These are phyloP conservation scores for Lactarius hatsudake DNA, from an alignment of 768 basidiomycete genomes.

Conservation along the genomic window DNA sequence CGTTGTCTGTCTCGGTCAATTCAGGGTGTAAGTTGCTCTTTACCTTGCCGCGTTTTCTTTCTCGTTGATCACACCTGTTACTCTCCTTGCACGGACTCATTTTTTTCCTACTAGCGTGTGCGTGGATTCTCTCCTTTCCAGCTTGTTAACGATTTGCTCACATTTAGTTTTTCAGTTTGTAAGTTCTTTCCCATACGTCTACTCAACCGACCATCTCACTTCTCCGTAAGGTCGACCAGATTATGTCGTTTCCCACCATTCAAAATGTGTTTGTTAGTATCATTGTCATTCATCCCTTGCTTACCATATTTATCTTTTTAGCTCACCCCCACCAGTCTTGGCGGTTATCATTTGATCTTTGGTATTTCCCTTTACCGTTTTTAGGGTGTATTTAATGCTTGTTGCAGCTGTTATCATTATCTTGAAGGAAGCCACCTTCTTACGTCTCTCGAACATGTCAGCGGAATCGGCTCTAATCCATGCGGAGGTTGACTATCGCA, in stretches of 20 bases:
- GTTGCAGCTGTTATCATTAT: neutral
- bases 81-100: neutral
- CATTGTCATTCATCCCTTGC: neutral
- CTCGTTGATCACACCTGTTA: too few species aligned
- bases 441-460: neutral
- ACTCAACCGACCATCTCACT: neutral
- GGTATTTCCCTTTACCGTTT: neutral
- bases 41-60: too few species aligned
- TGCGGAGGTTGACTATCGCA: neutral
- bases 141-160: neutral
- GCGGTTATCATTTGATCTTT: neutral
- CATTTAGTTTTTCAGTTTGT: neutral
- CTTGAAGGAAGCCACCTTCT: neutral
- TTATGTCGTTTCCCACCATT: too few species aligned
- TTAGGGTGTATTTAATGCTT: neutral
- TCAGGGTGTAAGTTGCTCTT: too few species aligned
- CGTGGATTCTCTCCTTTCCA: neutral
- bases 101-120: neutral
- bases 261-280: neutral
- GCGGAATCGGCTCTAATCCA: neutral
- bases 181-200: too few species aligned
- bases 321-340: neutral
- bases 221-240: too few species aligned
- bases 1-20: too few species aligned
- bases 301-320: neutral